These are phyloP conservation scores for Physaria fendleri DNA, from an alignment of 345 rosid genomes.

Conservation along the genomic window DNA sequence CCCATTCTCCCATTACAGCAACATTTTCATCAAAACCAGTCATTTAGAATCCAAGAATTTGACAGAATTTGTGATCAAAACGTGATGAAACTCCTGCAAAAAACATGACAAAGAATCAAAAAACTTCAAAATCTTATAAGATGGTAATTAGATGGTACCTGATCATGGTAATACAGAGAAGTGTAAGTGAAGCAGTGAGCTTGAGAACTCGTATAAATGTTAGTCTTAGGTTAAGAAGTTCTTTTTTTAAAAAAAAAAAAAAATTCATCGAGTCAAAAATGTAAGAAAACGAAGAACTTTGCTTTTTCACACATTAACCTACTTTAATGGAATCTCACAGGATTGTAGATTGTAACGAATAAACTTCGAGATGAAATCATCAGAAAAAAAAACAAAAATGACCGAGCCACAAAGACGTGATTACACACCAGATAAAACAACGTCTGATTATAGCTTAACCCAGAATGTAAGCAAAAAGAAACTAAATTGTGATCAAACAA, in stretches of 20 bases:
- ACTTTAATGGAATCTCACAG: constrained; percentile 5
- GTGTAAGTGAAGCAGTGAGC: no score
- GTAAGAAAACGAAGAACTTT: constrained; percentile 4
- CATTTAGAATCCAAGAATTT: constrained; percentile 40
- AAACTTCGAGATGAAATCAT: constrained; percentile 7
- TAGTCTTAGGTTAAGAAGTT: no score
- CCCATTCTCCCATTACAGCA: constrained; percentile 80
- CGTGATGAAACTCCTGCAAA: constrained; percentile 11
- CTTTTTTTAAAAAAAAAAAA: no score
- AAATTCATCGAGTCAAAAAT: neutral
- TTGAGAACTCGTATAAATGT: no score
- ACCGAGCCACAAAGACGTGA: neutral
- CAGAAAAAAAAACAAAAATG: neutral
- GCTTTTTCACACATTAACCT: no score
- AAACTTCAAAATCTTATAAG: neutral
- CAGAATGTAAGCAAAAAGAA: constrained; percentile 13
- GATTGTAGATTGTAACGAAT: constrained; percentile 8
- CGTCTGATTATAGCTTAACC: constrained; percentile 16
- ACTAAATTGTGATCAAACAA: constrained; percentile 13
- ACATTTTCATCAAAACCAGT: constrained; percentile 64
- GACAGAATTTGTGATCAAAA: neutral
- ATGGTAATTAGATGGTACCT: neutral
- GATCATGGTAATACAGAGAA: no score
- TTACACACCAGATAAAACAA: neutral
- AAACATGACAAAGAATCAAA: constrained; percentile 3